These are phyloP conservation scores for Casuarina glauca DNA, from an alignment of 306 rosid species.

Conservation along the genomic window DNA sequence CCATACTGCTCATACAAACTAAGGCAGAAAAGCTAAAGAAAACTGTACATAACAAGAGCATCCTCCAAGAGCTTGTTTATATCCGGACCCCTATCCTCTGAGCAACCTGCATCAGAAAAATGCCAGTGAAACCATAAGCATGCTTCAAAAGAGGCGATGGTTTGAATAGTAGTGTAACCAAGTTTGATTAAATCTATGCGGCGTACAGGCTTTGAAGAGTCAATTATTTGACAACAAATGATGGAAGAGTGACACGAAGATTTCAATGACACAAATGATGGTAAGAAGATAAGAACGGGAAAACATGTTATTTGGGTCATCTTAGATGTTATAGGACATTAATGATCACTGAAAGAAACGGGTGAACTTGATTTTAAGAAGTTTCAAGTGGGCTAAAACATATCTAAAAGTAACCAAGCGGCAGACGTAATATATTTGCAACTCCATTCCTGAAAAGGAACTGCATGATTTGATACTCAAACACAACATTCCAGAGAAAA, in stretches of 20 bases:
- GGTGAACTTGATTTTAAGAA: neutral
- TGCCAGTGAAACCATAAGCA: neutral
- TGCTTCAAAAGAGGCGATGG: neutral
- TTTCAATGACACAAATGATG: too few species aligned
- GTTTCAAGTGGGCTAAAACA: neutral
- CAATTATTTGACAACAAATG: too few species aligned
- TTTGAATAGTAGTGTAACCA: neutral
- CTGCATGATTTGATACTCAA: neutral
- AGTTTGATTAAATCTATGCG: neutral
- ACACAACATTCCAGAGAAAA: neutral
- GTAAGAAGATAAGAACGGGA: neutral
- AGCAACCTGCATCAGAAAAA: constrained; percentile 66
- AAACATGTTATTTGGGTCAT: neutral
- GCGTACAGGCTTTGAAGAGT: neutral
- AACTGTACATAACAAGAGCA: constrained; percentile 30
- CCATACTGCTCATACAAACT: constrained; percentile 12
- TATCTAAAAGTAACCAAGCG: neutral
- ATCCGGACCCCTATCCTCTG: constrained; percentile 63
- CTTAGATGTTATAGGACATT: neutral
- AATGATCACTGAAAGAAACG: neutral
- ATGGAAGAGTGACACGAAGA: too few species aligned
- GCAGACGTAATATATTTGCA: neutral
- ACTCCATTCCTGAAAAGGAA: neutral
- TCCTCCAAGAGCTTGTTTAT: constrained; percentile 35
- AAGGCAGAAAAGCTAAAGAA: constrained; percentile 20